These are phyloP conservation scores for Lathyrus sativus DNA, from an alignment of 306 rosid genomes.

Conservation along the genomic window DNA sequence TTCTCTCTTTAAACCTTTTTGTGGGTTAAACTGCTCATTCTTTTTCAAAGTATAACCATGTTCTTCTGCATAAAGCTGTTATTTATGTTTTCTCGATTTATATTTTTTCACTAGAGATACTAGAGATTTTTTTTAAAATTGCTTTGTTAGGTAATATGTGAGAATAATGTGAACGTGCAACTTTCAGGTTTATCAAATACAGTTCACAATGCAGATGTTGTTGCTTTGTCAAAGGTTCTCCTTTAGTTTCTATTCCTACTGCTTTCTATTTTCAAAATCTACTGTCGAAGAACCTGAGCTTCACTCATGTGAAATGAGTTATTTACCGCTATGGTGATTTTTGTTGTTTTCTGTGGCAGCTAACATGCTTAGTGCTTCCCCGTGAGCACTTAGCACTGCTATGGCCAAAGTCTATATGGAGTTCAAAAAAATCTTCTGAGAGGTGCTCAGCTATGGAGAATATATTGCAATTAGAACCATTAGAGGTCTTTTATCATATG, in stretches of 20 bases:
- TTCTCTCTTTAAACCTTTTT: conserved; percentile 2
- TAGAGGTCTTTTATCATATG: conserved; percentile 55
- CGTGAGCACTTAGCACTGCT: conserved; percentile 63
- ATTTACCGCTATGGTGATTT: conserved; percentile 30
- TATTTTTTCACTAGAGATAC: not conserved
- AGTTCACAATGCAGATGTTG: conserved; percentile 65
- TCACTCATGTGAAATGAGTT: conserved; percentile 24
- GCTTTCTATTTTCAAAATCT: conserved; percentile 34
- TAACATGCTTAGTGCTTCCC: conserved; percentile 79
- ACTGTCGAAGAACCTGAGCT: conserved; percentile 35
- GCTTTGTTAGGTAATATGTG: conserved; percentile 5
- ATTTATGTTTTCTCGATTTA: conserved; percentile 18
- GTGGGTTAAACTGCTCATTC: not conserved
- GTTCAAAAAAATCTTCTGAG: conserved; percentile 53
- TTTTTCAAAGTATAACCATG: conserved; percentile 8
- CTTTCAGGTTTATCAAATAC: conserved; percentile 62
- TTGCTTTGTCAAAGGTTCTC: conserved; percentile 77
- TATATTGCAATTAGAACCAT: conserved; percentile 81
- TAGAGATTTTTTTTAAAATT: conserved; percentile 24
- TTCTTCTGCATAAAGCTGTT: conserved; percentile 12
- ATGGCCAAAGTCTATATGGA: conserved; percentile 74
- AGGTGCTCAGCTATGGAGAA: conserved; percentile 70
- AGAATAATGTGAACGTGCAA: conserved; percentile 34
- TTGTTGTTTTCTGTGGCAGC: conserved; percentile 59
- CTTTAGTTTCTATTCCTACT: conserved; percentile 30